These are phyloP conservation scores for Calonectria pteridis DNA, from an alignment of 2,329 filamentous ascomycete species.

Conservation along the genomic window DNA sequence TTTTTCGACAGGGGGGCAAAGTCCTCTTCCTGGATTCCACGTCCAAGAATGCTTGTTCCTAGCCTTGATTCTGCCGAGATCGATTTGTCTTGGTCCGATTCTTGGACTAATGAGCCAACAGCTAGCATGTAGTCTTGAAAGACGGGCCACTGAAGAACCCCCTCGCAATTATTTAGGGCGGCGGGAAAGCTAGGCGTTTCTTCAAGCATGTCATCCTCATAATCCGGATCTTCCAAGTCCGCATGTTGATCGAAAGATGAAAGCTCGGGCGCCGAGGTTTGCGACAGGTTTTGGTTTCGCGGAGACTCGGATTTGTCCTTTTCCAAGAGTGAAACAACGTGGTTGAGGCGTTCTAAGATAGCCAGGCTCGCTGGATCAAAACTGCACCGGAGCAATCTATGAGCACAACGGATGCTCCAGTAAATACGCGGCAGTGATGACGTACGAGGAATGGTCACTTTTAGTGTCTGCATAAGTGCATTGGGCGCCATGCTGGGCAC, in stretches of 20 bases:
- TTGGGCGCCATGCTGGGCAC: slow-evolving; percentile 19
- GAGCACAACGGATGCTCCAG: neutral
- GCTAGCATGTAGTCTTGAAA: neutral
- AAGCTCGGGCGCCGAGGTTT: neutral
- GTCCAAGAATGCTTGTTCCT: neutral
- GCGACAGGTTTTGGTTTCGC: neutral
- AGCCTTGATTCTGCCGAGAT: neutral
- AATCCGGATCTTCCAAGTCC: neutral
- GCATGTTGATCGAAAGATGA: neutral
- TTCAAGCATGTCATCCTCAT: slow-evolving; percentile 13
- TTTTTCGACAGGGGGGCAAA: slow-evolving; percentile 16
- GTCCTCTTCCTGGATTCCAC: slow-evolving; percentile 25
- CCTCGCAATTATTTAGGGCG: slow-evolving; percentile 17
- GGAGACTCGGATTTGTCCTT: neutral
- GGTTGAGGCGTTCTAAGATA: slow-evolving; percentile 23
- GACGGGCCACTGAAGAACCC: slow-evolving; percentile 21
- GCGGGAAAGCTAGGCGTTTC: slow-evolving; percentile 22
- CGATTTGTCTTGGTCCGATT: neutral
- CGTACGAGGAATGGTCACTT: slow-evolving; percentile 28
- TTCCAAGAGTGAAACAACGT: slow-evolving; percentile 24
- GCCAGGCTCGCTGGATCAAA: slow-evolving; percentile 26
- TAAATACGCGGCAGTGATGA: neutral
- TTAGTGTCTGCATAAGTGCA: slow-evolving; percentile 21
- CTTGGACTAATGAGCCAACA: slow-evolving; percentile 17
- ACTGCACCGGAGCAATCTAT: neutral